Base-by-base conservation (phyloP, 306 rosid genomes). In the Ormosia emarginata region DNA sequence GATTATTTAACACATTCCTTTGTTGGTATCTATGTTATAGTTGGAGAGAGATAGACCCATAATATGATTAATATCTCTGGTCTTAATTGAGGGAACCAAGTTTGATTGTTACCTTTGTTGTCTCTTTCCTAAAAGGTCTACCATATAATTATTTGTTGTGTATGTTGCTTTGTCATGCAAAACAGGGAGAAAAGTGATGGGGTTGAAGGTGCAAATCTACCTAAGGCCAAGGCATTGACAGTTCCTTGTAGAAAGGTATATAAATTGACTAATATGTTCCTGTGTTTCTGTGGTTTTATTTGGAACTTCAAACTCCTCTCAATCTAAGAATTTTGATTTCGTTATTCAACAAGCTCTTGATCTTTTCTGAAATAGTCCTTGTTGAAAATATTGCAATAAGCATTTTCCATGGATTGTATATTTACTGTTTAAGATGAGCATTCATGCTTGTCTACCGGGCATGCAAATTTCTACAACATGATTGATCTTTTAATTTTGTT, bases 241-340 rank as follows among this genome's bases (percentile, higher is more conserved):
- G 86, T 62, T 80, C 93, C 96, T 74, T 71, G 43, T 63, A 84
- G 47, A 81, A 92, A 89, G 97, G 98, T 94, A 75, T 15, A 75
- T 72, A 68, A 47, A 11, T 71, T 65, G 55, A 72, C 37, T 5
- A 14, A 43, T 7, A 52, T 17, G 59, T 75, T 83, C 47, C 71
- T 1, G 6, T 7, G 71, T 75, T 43, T 52, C 73, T 67, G 43
- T 37, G 37, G 46, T 67, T 73, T 72, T 34, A 53, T 67, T 68
- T 43, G 18, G 77, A 41, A 53, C 34, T 49, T 68, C 47, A 67
- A 68, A 29, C 49, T 41, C 81, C 30, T 57, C 32, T 55, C 49
- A 57, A 63, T 76, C n/a, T 36, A 7, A 8, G 14, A 13, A 41
- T 69, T 9, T 59, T 73, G 44, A 14, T 67, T 77, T 74, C 66